Evolutionary conservation across 768 basidiomycete species (phyloP).

Genomic region (Omphalotus guepiniiformis): DNA sequence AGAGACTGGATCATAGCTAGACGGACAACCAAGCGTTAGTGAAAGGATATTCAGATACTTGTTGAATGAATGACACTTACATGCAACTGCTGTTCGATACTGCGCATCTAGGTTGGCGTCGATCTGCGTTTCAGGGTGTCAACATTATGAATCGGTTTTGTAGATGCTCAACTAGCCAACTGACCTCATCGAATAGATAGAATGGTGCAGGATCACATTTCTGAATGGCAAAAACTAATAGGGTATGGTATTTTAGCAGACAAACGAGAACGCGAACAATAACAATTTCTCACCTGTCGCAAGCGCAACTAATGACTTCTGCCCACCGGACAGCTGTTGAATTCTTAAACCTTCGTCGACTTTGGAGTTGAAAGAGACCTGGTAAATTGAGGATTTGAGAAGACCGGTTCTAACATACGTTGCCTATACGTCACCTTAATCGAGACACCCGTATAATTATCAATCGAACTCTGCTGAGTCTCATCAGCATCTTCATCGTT

Average conservation of each 20-base stretch:
- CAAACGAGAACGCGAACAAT: neutral
- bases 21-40: neutral
- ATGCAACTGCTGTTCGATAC: constrained; percentile 93
- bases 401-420: too few species aligned
- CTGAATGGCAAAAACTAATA: constrained; percentile 92
- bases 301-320: constrained; percentile 94
- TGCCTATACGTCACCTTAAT: too few species aligned
- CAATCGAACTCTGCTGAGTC: constrained; percentile 70
- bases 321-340: constrained; percentile 95
- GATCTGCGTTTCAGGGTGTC: constrained; percentile 45
- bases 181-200: constrained; percentile 96
- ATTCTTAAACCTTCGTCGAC: constrained; percentile 95
- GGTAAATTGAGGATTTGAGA: constrained; percentile 7
- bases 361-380: constrained; percentile 99
- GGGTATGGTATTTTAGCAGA: constrained; percentile 1
- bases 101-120: constrained; percentile 98
- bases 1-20: constrained; percentile 92
- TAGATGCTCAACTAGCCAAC: neutral
- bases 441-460: constrained; percentile 95
- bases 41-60: neutral
- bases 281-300: constrained; percentile 85
- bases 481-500: constrained; percentile 71
- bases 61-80: constrained; percentile 48
- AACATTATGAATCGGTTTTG: neutral
- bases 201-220: constrained; percentile 99